Evolutionary conservation across 768 basidiomycete genomes (phyloP).

Genomic region (Pleurotus sapidus): DNA sequence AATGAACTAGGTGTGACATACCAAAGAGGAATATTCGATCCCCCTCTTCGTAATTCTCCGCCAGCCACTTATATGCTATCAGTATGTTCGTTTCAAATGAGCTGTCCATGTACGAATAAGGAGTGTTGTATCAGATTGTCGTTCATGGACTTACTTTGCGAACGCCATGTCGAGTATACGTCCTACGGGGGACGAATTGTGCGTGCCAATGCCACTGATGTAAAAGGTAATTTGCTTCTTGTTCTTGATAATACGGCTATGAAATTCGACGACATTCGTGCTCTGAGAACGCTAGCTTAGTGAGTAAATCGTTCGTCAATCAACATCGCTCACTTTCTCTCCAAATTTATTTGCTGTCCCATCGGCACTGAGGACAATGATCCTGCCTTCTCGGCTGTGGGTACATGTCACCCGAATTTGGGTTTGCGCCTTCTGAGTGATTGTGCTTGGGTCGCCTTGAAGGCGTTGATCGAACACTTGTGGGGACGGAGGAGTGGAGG

Average conservation of each 20-base stretch:
- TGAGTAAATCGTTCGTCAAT: too few relatives aligned
- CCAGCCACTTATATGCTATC: constrained; percentile 39
- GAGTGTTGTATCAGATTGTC: not conserved
- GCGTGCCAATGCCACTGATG: constrained; percentile 28
- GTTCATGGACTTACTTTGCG: constrained; percentile 10
- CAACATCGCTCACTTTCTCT: too few relatives aligned
- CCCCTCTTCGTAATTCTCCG: constrained; percentile 30
- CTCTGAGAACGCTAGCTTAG: constrained; percentile 14
- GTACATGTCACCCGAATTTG: too few relatives aligned
- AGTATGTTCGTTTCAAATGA: constrained; percentile 33
- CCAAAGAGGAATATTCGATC: constrained; percentile 43
- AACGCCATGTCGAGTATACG: constrained; percentile 14
- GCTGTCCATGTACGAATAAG: constrained; percentile 15
- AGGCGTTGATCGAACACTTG: too few relatives aligned
- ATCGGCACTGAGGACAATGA: not conserved
- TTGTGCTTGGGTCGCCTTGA: too few relatives aligned
- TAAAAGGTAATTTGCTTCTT: constrained; percentile 23
- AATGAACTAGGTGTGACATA: constrained; percentile 7
- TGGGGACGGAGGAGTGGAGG: too few relatives aligned
- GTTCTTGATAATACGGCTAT: constrained; percentile 18
- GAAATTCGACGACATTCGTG: constrained; percentile 27
- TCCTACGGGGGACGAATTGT: constrained; percentile 13
- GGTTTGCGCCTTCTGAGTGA: too few relatives aligned
- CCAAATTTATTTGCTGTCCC: not conserved
- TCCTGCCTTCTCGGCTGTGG: too few relatives aligned